Percentiles rank a stretch among this genome's conserved stretches.
These are phyloP conservation scores for Arachnopeziza araneosa DNA, from an alignment of 2,329 filamentous ascomycete genomes.

Conservation along the genomic window DNA sequence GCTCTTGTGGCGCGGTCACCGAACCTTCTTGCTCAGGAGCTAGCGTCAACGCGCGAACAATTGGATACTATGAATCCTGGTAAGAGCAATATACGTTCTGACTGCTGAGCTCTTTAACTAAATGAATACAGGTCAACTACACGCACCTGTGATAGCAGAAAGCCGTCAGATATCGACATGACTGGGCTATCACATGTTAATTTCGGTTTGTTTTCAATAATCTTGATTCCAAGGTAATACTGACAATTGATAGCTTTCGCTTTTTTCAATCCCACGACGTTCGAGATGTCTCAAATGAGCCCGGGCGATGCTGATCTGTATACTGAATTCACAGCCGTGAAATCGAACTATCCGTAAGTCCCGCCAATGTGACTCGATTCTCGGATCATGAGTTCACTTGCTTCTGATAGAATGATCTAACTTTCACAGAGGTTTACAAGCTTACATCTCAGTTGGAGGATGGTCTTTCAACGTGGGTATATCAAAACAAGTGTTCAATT, in stretches of 20 bases:
- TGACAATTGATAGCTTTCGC: constrained; percentile 32
- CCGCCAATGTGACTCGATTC: too few species aligned
- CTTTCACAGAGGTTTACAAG: constrained; percentile 6
- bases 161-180: constrained; percentile 22
- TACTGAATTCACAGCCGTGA: constrained; percentile 12
- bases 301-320: constrained; percentile 5
- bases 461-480: constrained; percentile 6
- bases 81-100: too few species aligned
- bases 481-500: too few species aligned
- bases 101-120: too few species aligned
- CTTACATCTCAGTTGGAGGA: constrained; percentile 15
- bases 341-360: not conserved
- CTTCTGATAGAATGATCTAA: too few species aligned
- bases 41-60: constrained; percentile 20
- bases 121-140: not conserved
- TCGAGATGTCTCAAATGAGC: constrained; percentile 25
- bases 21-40: constrained; percentile 26
- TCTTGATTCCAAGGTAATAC: too few species aligned
- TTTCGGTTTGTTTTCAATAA: constrained; percentile 11
- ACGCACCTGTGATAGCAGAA: not conserved
- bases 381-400: too few species aligned
- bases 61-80: constrained; percentile 33
- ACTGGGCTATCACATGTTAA: constrained; percentile 21
- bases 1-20: constrained; percentile 26
- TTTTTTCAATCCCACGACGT: constrained; percentile 35